Evolutionary conservation across 805 yeast species (phyloP), one percentile per base, ranked within the genome.

Genomic region (Cephaloascus fragrans): DNA sequence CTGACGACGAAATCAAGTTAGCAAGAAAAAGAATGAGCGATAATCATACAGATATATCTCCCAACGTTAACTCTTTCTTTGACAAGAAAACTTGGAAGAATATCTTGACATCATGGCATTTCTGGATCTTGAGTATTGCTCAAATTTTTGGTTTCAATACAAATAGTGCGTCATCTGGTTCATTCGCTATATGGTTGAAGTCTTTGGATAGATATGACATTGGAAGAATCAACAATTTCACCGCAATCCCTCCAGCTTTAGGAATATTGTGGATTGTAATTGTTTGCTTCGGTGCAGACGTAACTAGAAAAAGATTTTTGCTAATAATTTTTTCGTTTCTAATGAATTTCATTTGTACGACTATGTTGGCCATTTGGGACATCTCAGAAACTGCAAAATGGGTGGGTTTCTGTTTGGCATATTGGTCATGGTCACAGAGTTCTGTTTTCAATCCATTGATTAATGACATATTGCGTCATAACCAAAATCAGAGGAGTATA

Each of bases 91-190:
- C 66, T 18, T 80, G 86, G 85, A 67, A 61, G 37, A 59, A 62
- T 16, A 68, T 77, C 16, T 56, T 79, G 36, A 54, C 67, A 3
- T 62, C 72, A 26, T 78, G 84, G 83, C 76, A 77, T 37, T 65
- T 82, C 42, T 79, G 77, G 57, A 67, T 75, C 2, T 52, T 81
- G 23, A 56, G 71, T 4, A 55, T 75, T 4, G 73, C 75, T 59
- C 73, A 75, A 46, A 65, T 76, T 29, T 64, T 77, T 47, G 74
- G 81, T 39, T 77, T 80, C 77, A 79, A 80, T 57, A 73, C 73
- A 50, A 71, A 71, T 53, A 77, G 75, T 43, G 67, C 62, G 37
- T 46, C 58, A 4, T 55, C 63, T 17, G 69, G 70, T 37, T 57
- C 69, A 9, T 64, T 62, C 40, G 52, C 62, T 4, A 60, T 83